Evolutionary conservation across 1,284 basidiomycete species (phyloP), one percentile per base, ranked within the genome.

Genomic region (Cutaneotrichosporon cutaneum): DNA sequence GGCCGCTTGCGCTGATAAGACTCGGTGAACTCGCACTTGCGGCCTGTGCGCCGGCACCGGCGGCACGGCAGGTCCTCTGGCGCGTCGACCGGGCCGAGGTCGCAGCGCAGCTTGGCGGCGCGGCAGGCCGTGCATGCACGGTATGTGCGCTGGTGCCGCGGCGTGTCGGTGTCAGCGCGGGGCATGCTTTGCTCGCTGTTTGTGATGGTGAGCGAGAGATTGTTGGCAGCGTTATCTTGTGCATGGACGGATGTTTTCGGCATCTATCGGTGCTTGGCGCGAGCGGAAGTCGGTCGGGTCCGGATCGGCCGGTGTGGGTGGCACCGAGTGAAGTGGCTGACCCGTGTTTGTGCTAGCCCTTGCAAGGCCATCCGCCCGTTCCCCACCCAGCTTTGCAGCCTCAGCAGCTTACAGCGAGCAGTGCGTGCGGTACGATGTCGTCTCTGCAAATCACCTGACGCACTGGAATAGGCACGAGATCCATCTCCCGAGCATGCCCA

Each of bases 11-110:
- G 48, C 26, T 50, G 60, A 24, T 61, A 61, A 14, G 55, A 56
- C 33, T 56, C 57, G 26, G 53, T 51, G 39, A 69, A 66, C 26
- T 56, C 51, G 53, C 68, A 69, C 11, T 55, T 30, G 13, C 68
- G 53, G 7, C 68, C 68, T 4, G 68, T 67, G 14, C 68, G 48
- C 4, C 59, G 50, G 33, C 68, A 69, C 2, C 68, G 58, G 3
- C 58, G 50, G 56, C 68, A 69, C n/a, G 64, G 60, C 0, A 52
- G 56, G 14, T 47, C 56, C 33, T 27, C 36, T 0, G 60, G 60
- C 4, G 42, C 56, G 27, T 62, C 60, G 4, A 62, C 52, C 27
- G 52, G 58, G 11, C 60, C 60, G 9, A 62, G 60, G 45, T 62
- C 60, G 36, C 60, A 62, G 3, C 60, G 56, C 4, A 62, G 52